Base-by-base conservation (phyloP, 2,329 filamentous ascomycete species). In the Cercospora berteroae region DNA sequence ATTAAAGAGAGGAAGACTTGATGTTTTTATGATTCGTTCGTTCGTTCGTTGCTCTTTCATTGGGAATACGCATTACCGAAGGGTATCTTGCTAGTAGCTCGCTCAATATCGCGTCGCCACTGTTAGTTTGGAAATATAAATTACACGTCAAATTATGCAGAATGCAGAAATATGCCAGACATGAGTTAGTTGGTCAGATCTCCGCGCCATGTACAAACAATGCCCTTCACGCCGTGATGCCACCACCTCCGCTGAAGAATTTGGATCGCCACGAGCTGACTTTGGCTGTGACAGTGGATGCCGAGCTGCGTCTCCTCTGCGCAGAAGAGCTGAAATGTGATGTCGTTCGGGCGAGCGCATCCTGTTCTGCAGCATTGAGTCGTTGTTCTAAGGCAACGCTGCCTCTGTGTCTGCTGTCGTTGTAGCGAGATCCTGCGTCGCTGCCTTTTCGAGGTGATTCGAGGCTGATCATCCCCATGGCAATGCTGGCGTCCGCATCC, bases 271-370 rank as follows among this genome's bases (percentile, higher is more conserved):
- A 72, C 3, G 65, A 66, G 56, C 67, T 70, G 65, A 68, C 58
- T 44, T 67, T 70, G 18, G 69, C 64, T 13, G 70, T 69, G 13
- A 69, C 70, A 4, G 68, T 68, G 56, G 68, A 70, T 10, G 66
- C 57, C 25, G 66, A 63, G 50, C 66, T 69, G 25, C 67, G 67
- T 39, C 66, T 61, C 18, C 65, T 63, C 55, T 67, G 42, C 25
- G 57, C 33, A 8, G 58, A 50, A 20, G 36, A 60, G 0, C 10
- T 42, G 29, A 60, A 67, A 13, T 61, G 48, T 31, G 36, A 50
- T 55, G 56, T 39, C 2, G 55, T n/a, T 60, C 63, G 27, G 42
- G 52, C 52, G 42, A 65, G 42, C 60, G 50, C 20, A 63, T 63
- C 58, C 31, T 65, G 62, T 67, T 63, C 42, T 55, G 29, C 64